Evolutionary conservation across 768 basidiomycete genomes (phyloP).

Genomic region (Pulveroboletus ravenelii): DNA sequence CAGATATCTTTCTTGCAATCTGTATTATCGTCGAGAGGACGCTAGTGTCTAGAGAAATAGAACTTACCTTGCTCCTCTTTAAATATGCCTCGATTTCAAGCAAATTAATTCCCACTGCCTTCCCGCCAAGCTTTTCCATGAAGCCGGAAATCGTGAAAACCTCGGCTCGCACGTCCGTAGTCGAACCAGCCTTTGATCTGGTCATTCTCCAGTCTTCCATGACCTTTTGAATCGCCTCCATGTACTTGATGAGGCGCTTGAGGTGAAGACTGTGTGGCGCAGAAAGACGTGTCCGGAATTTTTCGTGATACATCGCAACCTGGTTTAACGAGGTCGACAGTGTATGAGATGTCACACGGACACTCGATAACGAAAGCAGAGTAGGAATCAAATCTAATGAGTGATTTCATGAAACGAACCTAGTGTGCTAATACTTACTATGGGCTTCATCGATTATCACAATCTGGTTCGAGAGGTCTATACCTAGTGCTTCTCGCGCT

Average conservation of each 20-base stretch:
- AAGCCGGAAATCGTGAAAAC: slow-evolving; percentile 69
- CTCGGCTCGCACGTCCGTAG: slow-evolving; percentile 36
- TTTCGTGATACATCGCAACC: slow-evolving; percentile 68
- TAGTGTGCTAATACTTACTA: slow-evolving; percentile 50
- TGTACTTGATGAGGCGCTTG: slow-evolving; percentile 68
- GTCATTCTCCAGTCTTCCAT: slow-evolving; percentile 45
- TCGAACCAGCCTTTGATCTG: slow-evolving; percentile 14
- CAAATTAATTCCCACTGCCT: slow-evolving; percentile 72
- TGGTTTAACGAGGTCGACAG: slow-evolving; percentile 66
- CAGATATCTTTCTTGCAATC: slow-evolving; percentile 79
- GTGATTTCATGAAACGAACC: slow-evolving; percentile 1
- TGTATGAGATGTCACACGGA: slow-evolving; percentile 51
- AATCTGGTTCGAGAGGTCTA: slow-evolving; percentile 78
- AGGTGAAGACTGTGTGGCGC: slow-evolving; percentile 72
- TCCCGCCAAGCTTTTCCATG: slow-evolving; percentile 59
- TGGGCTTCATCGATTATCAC: slow-evolving; percentile 96
- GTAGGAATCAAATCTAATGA: slow-evolving; percentile 80
- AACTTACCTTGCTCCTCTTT: slow-evolving; percentile 80
- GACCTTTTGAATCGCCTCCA: slow-evolving; percentile 64
- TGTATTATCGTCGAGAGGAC: slow-evolving; percentile 18
- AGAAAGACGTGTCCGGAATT: slow-evolving; percentile 75
- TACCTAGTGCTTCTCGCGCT: slow-evolving; percentile 83
- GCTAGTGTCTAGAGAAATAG: background rate
- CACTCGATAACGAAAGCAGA: slow-evolving; percentile 79
- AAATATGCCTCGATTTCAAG: slow-evolving; percentile 80